These are phyloP conservation scores for Acanthamoeba royreba DNA, from an alignment of 208 protist species.

Conservation along the genomic window DNA sequence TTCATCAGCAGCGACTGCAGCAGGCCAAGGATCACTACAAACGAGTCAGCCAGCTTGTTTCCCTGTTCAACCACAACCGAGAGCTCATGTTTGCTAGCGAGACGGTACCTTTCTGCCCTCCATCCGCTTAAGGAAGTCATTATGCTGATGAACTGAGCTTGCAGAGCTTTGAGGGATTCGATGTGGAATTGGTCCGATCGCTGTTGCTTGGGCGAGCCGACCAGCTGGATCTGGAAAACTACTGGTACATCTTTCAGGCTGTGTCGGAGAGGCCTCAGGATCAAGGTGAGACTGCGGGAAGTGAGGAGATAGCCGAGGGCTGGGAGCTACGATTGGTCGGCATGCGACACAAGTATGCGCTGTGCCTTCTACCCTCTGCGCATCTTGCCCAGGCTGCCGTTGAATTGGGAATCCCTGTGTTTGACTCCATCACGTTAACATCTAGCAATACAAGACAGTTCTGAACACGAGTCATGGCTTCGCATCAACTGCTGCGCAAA, in stretches of 20 bases:
- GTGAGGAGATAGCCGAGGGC: background rate
- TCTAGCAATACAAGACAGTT: no score
- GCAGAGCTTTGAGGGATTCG: background rate
- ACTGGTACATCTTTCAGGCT: background rate
- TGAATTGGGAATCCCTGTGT: no score
- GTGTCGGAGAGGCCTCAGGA: background rate
- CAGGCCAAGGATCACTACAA: background rate
- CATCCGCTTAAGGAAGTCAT: no score
- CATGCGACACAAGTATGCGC: background rate
- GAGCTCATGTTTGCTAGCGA: background rate
- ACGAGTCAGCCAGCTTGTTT: background rate
- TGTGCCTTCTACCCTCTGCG: background rate
- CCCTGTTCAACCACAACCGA: background rate
- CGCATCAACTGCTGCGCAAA: no score
- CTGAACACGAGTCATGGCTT: no score
- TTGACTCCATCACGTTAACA: no score
- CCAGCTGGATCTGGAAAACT: no score
- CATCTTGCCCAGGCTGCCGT: background rate
- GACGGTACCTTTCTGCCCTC: background rate
- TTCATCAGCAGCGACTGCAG: background rate
- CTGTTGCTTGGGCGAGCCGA: background rate
- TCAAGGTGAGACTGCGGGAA: background rate
- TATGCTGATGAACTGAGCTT: background rate
- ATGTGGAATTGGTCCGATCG: background rate
- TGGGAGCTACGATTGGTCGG: background rate